A percentile compares a stretch with the other conserved stretches of the same genome.
These are phyloP conservation scores for Annulohypoxylon nitens DNA, from an alignment of 495 filamentous ascomycete genomes.

Conservation along the genomic window DNA sequence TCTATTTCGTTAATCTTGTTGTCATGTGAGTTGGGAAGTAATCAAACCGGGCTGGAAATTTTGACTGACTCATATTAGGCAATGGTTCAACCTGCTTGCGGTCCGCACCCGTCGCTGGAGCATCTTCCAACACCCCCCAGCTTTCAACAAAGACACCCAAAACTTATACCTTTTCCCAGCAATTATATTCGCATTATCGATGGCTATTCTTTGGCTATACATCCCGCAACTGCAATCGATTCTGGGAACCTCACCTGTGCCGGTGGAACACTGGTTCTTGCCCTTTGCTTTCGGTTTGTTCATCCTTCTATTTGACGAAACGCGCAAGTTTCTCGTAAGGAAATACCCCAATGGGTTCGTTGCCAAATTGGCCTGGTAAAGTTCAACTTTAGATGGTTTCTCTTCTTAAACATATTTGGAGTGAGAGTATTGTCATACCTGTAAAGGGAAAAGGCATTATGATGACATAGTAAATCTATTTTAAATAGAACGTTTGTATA, in stretches of 20 bases:
- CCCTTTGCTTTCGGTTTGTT: conserved; percentile 73
- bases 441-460: too few species aligned
- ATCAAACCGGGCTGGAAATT: neutral
- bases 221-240: conserved; percentile 68
- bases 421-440: too few species aligned
- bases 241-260: conserved; percentile 67
- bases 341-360: conserved; percentile 61
- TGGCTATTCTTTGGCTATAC: conserved; percentile 75
- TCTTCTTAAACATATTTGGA: too few species aligned
- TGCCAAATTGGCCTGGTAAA: conserved; percentile 67
- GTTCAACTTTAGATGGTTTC: neutral
- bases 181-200: conserved; percentile 70
- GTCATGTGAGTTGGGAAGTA: conserved; percentile 65
- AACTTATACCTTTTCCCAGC: conserved; percentile 76
- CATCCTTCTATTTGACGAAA: conserved; percentile 70
- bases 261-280: conserved; percentile 75
- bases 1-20: conserved; percentile 82
- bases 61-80: conserved; percentile 52
- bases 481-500: too few species aligned
- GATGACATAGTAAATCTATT: too few species aligned
- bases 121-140: conserved; percentile 74
- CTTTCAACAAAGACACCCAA: conserved; percentile 67
- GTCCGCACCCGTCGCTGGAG: conserved; percentile 73
- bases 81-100: conserved; percentile 78
- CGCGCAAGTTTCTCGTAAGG: conserved; percentile 66